A percentile compares a stretch with the other conserved stretches of the same genome.
Conservation (phyloP, 352 stramenopile species). For the Phytophthora citrophthora region DNA sequence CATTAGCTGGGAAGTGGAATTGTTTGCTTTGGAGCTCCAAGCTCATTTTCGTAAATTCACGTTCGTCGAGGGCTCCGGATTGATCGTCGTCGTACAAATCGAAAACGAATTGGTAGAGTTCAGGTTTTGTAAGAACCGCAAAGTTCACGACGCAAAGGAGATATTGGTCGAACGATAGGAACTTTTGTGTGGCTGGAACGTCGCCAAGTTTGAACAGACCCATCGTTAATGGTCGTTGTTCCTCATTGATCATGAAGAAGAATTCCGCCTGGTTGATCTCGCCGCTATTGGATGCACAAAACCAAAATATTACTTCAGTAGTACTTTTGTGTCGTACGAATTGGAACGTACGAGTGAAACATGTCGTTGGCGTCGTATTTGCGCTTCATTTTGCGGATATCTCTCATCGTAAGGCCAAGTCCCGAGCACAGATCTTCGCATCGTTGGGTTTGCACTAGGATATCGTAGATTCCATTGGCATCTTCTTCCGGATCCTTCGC, state of each 20-base stretch:
- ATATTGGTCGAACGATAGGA: slow-evolving; percentile 74
- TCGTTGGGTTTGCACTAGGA: slow-evolving; percentile 60
- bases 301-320: background rate
- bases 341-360: slow-evolving; percentile 68
- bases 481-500: slow-evolving; percentile 27
- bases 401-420: slow-evolving; percentile 52
- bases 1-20: slow-evolving; percentile 72
- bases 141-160: slow-evolving; percentile 64
- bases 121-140: slow-evolving; percentile 62
- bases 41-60: slow-evolving; percentile 70
- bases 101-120: slow-evolving; percentile 76
- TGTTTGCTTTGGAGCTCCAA: slow-evolving; percentile 69
- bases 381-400: slow-evolving; percentile 75
- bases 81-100: slow-evolving; percentile 73
- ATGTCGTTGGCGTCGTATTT: slow-evolving; percentile 80
- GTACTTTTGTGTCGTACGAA: no score
- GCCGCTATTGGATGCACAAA: slow-evolving; percentile 34
- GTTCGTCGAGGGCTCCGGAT: slow-evolving; percentile 62
- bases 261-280: slow-evolving; percentile 80
- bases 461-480: slow-evolving; percentile 48
- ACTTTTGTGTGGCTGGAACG: slow-evolving; percentile 51
- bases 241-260: slow-evolving; percentile 76
- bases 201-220: slow-evolving; percentile 58
- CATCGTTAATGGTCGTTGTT: slow-evolving; percentile 54
- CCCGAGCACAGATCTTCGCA: slow-evolving; percentile 61